Evolutionary conservation across 1,284 basidiomycete species (phyloP), one percentile per base, ranked within the genome.

Genomic region (Fomitopsis schrenkii): DNA sequence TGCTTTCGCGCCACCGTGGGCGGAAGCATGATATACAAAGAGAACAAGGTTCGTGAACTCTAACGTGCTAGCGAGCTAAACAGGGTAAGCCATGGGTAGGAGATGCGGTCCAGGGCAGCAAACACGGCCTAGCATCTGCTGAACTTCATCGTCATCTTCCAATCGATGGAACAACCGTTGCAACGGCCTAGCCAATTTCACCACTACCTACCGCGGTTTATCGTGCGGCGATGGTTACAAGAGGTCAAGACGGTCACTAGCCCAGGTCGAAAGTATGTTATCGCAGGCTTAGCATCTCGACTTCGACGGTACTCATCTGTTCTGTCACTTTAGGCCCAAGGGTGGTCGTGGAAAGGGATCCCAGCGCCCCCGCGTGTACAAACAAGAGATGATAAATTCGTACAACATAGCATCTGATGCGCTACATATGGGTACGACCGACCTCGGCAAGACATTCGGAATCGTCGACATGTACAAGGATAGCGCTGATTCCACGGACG

Each of bases 391-490:
- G 8, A 54, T 54, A 5, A 38, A 54, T 26, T 35, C 52, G n/a
- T 54, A 54, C 19, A 19, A 54, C 36, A 54, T 54, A 2, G 5
- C 9, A n/a, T 36, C 52, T 3, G n/a, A 22, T 35, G 38, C 52
- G 33, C 52, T 54, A 22, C 33, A 54, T 35, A 54, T 54, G 52
- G 52, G 52, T 33, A 54, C 52, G n/a, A 54, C 52, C 52, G 52
- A 54, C 28, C 52, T 54, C 35, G 52, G 52, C 35, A 54, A 54
- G 35, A 54, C 52, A 10, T 54, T 54, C 52, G 52, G 52, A 22
- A 54, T 54, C 35, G 17, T 38, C 19, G 52, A 54, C 19, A 36
- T 54, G 52, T 54, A 54, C 35, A 54, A 54, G 52, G 52, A 54
- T 19, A n/a, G n/a, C 17, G 19, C 35, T 6, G 35, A 54, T 35